A percentile compares a stretch with the other conserved stretches of the same genome.
These are phyloP conservation scores for Nepenthes gracilis DNA, from an alignment of 148 eudicot genomes.

Conservation along the genomic window DNA sequence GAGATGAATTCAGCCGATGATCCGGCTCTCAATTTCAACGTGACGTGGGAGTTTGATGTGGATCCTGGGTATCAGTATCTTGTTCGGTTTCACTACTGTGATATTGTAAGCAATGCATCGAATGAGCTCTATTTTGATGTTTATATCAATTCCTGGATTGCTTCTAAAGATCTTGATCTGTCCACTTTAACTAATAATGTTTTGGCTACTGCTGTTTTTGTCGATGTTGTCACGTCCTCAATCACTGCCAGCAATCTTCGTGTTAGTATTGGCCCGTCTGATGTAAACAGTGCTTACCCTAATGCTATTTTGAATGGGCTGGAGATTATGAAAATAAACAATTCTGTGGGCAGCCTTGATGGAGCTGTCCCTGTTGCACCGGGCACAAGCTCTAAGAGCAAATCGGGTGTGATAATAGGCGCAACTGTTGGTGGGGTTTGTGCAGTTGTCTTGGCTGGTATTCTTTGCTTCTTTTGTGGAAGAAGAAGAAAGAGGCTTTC, in stretches of 20 bases:
- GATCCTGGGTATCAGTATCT: slow-evolving; percentile 71
- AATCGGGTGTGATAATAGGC: slow-evolving; percentile 45
- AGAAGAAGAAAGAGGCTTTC: slow-evolving; percentile 23
- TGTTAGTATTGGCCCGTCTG: slow-evolving; percentile 63
- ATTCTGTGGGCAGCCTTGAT: slow-evolving; percentile 53
- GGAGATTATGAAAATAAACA: slow-evolving; percentile 81
- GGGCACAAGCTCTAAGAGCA: slow-evolving; percentile 26
- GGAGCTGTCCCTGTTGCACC: slow-evolving; percentile 11
- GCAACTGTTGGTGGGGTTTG: slow-evolving; percentile 36
- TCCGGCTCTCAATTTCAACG: slow-evolving; percentile 60
- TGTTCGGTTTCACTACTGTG: slow-evolving; percentile 83
- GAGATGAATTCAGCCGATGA: slow-evolving; percentile 45
- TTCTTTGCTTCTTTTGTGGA: slow-evolving; percentile 31
- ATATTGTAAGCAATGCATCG: slow-evolving; percentile 48
- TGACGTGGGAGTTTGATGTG: slow-evolving; percentile 69
- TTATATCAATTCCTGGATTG: slow-evolving; percentile 42
- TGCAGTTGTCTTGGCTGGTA: slow-evolving; percentile 19
- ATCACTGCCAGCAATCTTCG: slow-evolving; percentile 22
- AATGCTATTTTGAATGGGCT: slow-evolving; percentile 77
- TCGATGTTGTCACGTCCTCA: slow-evolving; percentile 48
- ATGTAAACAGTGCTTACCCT: slow-evolving; percentile 29
- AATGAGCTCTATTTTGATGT: slow-evolving; percentile 52
- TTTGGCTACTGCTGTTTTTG: slow-evolving; percentile 48
- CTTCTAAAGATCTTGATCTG: slow-evolving; percentile 41
- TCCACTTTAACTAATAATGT: slow-evolving; percentile 1